Evolutionary conservation across 2,329 filamentous ascomycete genomes (phyloP).

Genomic region (Capronia americana): DNA sequence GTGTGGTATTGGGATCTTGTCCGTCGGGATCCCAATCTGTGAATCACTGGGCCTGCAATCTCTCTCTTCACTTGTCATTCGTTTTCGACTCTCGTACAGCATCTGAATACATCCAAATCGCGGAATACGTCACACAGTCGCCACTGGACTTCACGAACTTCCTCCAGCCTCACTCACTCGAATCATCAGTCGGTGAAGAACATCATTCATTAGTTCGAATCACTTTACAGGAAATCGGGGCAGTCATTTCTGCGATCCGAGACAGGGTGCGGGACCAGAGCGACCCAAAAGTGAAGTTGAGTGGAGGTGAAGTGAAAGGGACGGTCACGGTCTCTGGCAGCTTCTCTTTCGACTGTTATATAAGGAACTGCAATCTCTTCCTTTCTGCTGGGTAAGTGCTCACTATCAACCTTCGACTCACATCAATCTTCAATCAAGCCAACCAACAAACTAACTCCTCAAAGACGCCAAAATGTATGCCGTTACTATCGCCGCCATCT

Average conservation of each 20-base stretch:
- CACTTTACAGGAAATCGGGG: background rate
- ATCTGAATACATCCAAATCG: conserved; percentile 14
- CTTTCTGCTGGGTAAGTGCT: background rate
- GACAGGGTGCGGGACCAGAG: conserved; percentile 6
- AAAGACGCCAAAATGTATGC: conserved; percentile 25
- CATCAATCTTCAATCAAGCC: background rate
- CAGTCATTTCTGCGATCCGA: conserved; percentile 3
- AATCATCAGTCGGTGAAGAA: background rate
- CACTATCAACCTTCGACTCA: background rate
- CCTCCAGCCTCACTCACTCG: background rate
- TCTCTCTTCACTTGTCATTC: conserved; percentile 24
- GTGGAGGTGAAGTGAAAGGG: background rate
- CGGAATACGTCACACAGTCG: conserved; percentile 22
- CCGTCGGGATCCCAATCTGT: conserved; percentile 21
- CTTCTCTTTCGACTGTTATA: conserved; percentile 4
- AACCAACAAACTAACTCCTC: background rate
- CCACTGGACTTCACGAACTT: conserved; percentile 10
- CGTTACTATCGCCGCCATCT: conserved; percentile 20
- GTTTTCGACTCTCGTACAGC: conserved; percentile 19
- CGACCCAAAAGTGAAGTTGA: background rate
- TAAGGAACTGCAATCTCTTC: conserved; percentile 5
- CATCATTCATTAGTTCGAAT: background rate
- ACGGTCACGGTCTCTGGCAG: background rate
- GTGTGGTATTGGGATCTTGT: conserved; percentile 11
- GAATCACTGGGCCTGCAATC: conserved; percentile 20